Conservation (phyloP, 306 rosid genomes). For the Quercus cerris region DNA sequence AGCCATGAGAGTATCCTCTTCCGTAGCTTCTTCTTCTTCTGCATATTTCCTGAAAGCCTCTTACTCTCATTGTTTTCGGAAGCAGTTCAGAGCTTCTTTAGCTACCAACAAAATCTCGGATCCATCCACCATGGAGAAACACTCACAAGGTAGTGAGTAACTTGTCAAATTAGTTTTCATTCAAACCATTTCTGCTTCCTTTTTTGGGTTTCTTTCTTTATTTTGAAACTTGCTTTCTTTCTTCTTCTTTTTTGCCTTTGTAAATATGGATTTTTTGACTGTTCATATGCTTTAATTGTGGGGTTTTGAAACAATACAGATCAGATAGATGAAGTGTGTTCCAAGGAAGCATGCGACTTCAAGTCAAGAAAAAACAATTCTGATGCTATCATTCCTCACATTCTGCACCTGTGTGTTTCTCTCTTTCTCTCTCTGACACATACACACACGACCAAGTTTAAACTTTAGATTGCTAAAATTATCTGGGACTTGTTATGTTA, state of each 20-base stretch:
- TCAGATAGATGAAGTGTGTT: slow-evolving; percentile 9
- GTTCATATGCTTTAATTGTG: not conserved
- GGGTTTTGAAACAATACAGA: slow-evolving; percentile 10
- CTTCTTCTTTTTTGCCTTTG: not conserved
- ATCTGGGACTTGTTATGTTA: not conserved
- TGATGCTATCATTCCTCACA: slow-evolving; percentile 58
- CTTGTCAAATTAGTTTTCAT: not conserved
- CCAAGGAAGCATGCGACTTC: slow-evolving; percentile 25
- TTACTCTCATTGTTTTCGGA: not conserved
- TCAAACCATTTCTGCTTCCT: not conserved
- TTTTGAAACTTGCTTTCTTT: not conserved
- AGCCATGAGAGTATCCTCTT: slow-evolving; percentile 3
- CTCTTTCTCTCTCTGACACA: not conserved
- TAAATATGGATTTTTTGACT: not conserved
- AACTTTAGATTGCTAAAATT: too few species aligned
- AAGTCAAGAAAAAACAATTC: slow-evolving; percentile 19
- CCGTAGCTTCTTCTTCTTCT: not conserved
- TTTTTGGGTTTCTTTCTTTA: not conserved
- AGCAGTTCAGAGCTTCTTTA: not conserved
- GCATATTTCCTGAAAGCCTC: not conserved
- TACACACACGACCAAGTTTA: not conserved
- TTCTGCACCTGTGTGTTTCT: slow-evolving; percentile 54
- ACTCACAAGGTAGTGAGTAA: slow-evolving; percentile 8
- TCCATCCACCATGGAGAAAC: slow-evolving; percentile 20
- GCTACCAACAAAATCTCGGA: not conserved